Evolutionary conservation across 2,329 filamentous ascomycete genomes (phyloP).

Genomic region (Colletotrichum salicis): DNA sequence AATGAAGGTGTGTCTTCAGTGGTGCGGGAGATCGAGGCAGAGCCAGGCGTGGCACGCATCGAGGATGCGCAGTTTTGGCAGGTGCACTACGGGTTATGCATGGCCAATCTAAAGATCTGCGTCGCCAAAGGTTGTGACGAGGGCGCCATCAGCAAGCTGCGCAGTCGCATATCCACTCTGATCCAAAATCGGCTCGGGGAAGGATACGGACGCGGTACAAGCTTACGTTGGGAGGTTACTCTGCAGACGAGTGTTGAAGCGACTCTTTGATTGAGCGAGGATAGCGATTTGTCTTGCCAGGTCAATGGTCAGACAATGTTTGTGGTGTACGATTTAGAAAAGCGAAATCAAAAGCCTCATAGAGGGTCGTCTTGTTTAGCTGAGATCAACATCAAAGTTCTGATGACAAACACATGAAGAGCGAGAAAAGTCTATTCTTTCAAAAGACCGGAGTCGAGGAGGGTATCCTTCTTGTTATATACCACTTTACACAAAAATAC

Average conservation of each 20-base stretch:
- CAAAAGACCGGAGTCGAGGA: conserved; percentile 39
- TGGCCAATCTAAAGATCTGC: conserved; percentile 90
- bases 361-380: not conserved
- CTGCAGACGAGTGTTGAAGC: conserved; percentile 73
- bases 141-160: conserved; percentile 75
- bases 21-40: conserved; percentile 85
- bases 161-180: conserved; percentile 79
- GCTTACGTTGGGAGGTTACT: conserved; percentile 92
- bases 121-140: conserved; percentile 75
- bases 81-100: conserved; percentile 95
- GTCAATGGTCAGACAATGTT: not conserved
- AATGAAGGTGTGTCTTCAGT: conserved; percentile 73
- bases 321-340: not conserved
- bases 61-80: conserved; percentile 98
- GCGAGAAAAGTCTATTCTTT: conserved; percentile 23
- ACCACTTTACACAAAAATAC: conserved; percentile 27
- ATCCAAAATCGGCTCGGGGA: conserved; percentile 89
- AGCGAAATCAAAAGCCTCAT: not conserved
- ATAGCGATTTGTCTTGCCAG: not conserved
- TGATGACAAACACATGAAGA: not conserved
- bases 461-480: conserved; percentile 41
- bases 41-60: conserved; percentile 78
- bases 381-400: not conserved
- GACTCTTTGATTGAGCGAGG: conserved; percentile 20
- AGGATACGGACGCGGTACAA: conserved; percentile 82